phyloP scores from a whole-genome alignment of 225 moss, liverwort and hornwort genomes.

The Anthoceros angustus region DNA sequence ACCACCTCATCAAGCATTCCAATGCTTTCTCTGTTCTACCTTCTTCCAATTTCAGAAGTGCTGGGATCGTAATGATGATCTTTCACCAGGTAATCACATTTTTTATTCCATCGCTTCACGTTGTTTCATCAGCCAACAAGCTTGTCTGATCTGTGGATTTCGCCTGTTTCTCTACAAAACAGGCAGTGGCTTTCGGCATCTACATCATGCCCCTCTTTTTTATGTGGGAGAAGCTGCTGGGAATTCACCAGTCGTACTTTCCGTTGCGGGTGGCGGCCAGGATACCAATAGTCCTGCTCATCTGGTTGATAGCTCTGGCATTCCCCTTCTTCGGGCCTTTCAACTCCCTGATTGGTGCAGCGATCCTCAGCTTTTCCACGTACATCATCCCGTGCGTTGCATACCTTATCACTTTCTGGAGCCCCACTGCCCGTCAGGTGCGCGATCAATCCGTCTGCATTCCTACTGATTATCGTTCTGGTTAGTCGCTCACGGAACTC shows the following conservation, averaged over 20 bases:
- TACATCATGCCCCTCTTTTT: slow-evolving; percentile 42
- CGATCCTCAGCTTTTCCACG: slow-evolving; percentile 40
- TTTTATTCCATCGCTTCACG: background rate
- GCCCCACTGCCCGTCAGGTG: slow-evolving; percentile 27
- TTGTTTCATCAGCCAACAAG: background rate
- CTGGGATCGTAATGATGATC: slow-evolving; percentile 40
- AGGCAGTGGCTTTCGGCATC: slow-evolving; percentile 40
- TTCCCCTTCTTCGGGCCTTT: slow-evolving; percentile 45
- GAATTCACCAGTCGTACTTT: slow-evolving; percentile 26
- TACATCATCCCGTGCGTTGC: slow-evolving; percentile 38
- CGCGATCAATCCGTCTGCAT: background rate
- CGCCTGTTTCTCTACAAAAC: background rate
- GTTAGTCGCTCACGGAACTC: background rate
- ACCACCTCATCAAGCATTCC: slow-evolving; percentile 14
- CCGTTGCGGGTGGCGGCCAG: slow-evolving; percentile 12
- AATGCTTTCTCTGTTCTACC: slow-evolving; percentile 36
- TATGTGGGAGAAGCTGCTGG: slow-evolving; percentile 36
- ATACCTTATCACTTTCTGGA: slow-evolving; percentile 38
- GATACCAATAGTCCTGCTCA: slow-evolving; percentile 17
- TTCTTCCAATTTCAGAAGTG: slow-evolving; percentile 19
- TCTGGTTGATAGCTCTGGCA: slow-evolving; percentile 39
- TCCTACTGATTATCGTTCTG: background rate
- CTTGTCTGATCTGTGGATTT: background rate
- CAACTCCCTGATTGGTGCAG: slow-evolving; percentile 35
- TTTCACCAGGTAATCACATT: slow-evolving; percentile 25